Base-by-base conservation (phyloP, 495 filamentous ascomycete genomes). In the Extremus antarcticus region DNA sequence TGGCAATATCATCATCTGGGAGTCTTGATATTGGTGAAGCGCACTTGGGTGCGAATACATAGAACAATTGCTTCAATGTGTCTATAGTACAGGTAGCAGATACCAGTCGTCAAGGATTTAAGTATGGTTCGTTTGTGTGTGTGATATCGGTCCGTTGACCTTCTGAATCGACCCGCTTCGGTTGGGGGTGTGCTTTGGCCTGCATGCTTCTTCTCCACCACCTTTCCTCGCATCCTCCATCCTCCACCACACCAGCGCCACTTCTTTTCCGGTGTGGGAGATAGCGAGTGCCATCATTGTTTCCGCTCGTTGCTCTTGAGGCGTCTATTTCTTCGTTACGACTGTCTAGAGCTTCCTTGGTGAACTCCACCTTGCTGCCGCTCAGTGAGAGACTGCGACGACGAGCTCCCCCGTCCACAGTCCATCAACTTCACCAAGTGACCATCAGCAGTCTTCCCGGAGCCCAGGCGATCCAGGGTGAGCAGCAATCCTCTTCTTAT, bases 391-490 rank as follows among this genome's bases (percentile, higher is more conserved):
- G 4, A 16, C 46, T 24, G 41, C 50, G 22, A 25, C 47, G 47
- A 35, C 47, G 54, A 40, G 47, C n/a, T 24, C 24, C 10, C 9
- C 49, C 50, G 43, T 40, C 41, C 2, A 29, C 10, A 15, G 16
- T 8, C 25, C 57, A 51, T 56, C 53, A 20, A 43, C n/a, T 16
- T 1, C 48, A 35, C n/a, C 53, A 22, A 35, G 24, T n/a, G 46
- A 1, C 48, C 57, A 60, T 60, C 57, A 41, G 25, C 13, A 17
- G 11, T 35, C 23, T 60, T 56, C 7, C 50, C 46, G 8, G 19
- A 41, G 10, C 9, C 47, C 16, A 56, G 53, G 57, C 53, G 57
- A 55, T 48, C 53, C 52, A 25, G 7, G 49, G 52, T 60, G 48
- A 60, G 56, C 29, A 41, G 1, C 19, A 41, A 24, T 7, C 3